phyloP scores from a whole-genome alignment of 2,329 filamentous ascomycete genomes.

The Alternaria atra region DNA sequence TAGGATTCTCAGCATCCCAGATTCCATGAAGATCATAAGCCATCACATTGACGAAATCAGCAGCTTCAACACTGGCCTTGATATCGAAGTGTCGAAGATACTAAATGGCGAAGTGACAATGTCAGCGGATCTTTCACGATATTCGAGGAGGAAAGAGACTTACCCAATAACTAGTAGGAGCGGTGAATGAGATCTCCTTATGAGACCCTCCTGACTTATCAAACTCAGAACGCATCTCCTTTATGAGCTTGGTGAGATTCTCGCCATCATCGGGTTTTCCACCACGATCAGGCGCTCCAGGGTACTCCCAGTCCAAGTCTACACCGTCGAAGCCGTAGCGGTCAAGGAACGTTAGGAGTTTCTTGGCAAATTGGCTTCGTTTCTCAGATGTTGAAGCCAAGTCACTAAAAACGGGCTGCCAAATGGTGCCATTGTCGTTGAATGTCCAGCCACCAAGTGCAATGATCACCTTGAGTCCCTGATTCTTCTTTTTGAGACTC shows the following conservation, averaged over 20 bases:
- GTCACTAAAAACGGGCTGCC: constrained; percentile 41
- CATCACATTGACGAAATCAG: constrained; percentile 55
- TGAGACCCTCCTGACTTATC: background rate
- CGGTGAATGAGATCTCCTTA: constrained; percentile 17
- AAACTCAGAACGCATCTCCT: background rate
- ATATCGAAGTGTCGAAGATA: constrained; percentile 6
- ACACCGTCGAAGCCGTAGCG: constrained; percentile 56
- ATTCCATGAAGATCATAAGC: constrained; percentile 54
- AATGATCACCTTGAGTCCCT: constrained; percentile 44
- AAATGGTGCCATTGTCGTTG: constrained; percentile 47
- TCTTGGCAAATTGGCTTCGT: constrained; percentile 45
- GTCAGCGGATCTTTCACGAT: too few relatives aligned
- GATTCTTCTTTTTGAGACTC: constrained; percentile 41
- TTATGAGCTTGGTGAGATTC: constrained; percentile 1
- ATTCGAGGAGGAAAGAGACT: too few relatives aligned
- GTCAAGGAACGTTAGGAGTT: constrained; percentile 50
- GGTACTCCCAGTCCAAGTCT: constrained; percentile 56
- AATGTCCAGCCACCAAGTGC: constrained; percentile 54
- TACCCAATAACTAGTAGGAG: constrained; percentile 14
- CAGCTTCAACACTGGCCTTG: too few relatives aligned
- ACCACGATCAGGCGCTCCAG: constrained; percentile 15
- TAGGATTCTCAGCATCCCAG: constrained; percentile 47
- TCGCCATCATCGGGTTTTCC: constrained; percentile 3
- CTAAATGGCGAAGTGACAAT: background rate
- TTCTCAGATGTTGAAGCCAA: constrained; percentile 31